These are phyloP conservation scores for Brassica napus DNA, from an alignment of 345 rosid genomes.

Conservation along the genomic window Da-Ae NC_063435.1:27776001-27776500, in stretches of 20 bases:
- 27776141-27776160: constrained; percentile 39
- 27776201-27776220: constrained; percentile 30
- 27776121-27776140: constrained; percentile 37
- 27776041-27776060: not conserved
- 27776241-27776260: not conserved
- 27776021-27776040: constrained; percentile 31
- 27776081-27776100: constrained; percentile 15
- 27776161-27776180: constrained; percentile 35
- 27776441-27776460: not conserved
- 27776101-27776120: constrained; percentile 43
- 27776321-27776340: not conserved
- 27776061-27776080: constrained; percentile 4
- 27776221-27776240: constrained; percentile 3
- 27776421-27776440: not conserved
- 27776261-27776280: not conserved
- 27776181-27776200: constrained; percentile 34
- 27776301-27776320: not conserved
- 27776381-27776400: not conserved
- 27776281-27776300: not conserved
- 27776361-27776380: not conserved
- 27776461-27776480: not conserved
- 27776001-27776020: constrained; percentile 20
- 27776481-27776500: not conserved
- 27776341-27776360: not conserved
- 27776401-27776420: not conserved